Percentiles rank a stretch among this genome's conserved stretches.
These are phyloP conservation scores for Jaltomata sinuosa DNA, from an alignment of 257 asterid species.

Conservation along the genomic window DNA sequence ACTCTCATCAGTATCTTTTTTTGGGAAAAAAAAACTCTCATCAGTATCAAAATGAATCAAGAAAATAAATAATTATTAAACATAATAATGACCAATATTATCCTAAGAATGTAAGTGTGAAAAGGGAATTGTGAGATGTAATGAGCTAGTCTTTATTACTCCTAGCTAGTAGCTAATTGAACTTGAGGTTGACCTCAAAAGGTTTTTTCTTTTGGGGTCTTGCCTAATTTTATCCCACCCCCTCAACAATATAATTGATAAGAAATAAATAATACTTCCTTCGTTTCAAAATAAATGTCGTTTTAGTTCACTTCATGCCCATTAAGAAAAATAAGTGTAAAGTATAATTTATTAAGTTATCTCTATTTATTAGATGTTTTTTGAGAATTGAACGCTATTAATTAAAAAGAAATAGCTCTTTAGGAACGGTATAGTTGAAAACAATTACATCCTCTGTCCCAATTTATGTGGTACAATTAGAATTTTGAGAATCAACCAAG, in stretches of 20 bases:
- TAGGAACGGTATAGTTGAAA: not conserved
- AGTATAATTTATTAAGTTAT: not conserved
- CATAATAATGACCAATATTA: not conserved
- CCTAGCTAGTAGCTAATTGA: not conserved
- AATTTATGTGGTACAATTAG: not conserved
- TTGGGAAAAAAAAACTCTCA: too few relatives aligned
- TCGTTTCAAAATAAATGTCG: too few relatives aligned
- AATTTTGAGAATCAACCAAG: not conserved
- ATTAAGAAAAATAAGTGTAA: not conserved
- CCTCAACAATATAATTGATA: conserved; percentile 13
- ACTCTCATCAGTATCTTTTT: not conserved
- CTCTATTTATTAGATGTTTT: not conserved
- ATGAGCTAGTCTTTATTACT: not conserved
- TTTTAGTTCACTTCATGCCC: too few relatives aligned
- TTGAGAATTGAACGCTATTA: not conserved
- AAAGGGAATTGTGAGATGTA: not conserved
- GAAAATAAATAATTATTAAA: not conserved
- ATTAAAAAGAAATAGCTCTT: not conserved
- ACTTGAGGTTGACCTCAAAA: not conserved
- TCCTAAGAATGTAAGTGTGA: not conserved
- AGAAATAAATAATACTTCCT: not conserved
- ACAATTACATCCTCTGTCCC: not conserved
- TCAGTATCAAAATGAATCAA: not conserved
- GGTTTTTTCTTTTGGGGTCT: not conserved
- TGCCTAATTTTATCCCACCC: conserved; percentile 19